Evolutionary conservation across 2,329 filamentous ascomycete species (phyloP).

Genomic region (Penicillium hordei): DNA sequence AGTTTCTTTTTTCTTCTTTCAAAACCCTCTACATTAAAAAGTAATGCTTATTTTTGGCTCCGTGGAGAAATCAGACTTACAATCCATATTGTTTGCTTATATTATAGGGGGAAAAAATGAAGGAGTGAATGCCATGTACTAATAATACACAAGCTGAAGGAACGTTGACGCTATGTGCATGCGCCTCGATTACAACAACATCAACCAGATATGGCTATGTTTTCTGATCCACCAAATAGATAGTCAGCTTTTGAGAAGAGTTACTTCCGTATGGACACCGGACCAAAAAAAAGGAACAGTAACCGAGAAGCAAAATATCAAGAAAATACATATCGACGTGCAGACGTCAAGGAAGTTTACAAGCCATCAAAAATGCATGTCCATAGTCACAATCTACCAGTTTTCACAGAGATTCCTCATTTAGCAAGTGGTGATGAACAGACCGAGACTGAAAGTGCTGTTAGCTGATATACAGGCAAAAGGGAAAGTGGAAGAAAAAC

Average conservation of each 20-base stretch:
- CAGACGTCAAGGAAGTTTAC: neutral
- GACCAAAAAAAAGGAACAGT: neutral
- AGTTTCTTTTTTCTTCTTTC: neutral
- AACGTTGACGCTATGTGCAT: constrained; percentile 1
- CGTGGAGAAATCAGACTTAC: too few relatives aligned
- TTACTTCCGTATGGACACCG: neutral
- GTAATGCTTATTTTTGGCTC: too few relatives aligned
- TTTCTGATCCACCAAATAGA: constrained; percentile 3
- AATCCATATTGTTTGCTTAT: too few relatives aligned
- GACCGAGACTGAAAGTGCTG: constrained; percentile 35
- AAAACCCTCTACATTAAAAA: too few relatives aligned
- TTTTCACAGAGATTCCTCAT: neutral
- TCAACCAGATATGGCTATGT: constrained; percentile 5
- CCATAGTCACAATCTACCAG: neutral
- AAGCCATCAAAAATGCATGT: neutral
- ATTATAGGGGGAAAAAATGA: neutral
- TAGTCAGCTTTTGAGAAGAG: constrained; percentile 8
- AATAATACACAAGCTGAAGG: constrained; percentile 4
- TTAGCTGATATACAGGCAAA: constrained; percentile 14
- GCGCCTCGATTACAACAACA: constrained; percentile 3
- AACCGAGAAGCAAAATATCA: neutral
- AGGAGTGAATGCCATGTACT: constrained; percentile 6
- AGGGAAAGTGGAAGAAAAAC: constrained; percentile 17
- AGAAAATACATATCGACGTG: constrained; percentile 2
- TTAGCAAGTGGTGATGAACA: constrained; percentile 46